Base-by-base conservation (phyloP, 345 rosid species). In the Triadica sebifera region DNA sequence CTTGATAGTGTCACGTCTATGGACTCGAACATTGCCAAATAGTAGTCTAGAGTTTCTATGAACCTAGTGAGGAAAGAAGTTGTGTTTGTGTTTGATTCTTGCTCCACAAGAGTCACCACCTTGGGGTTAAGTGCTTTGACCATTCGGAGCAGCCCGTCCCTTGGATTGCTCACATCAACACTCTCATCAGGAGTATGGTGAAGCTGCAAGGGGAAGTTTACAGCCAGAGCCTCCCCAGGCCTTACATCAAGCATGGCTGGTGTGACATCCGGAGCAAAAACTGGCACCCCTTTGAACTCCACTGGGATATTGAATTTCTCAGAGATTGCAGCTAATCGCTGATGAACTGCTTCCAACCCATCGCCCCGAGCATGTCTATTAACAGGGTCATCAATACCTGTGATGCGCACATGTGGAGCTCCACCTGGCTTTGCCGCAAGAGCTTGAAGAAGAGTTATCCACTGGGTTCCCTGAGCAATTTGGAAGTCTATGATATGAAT, bases 21-120 rank as follows among this genome's bases (percentile, higher is more conserved):
- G 56, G 96, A 89, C 83, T 89, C 93, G 4, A 88, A 90, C 75
- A 90, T 85, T 8, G 96, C 96, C 74, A 78, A 6, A 78, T 90
- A 90, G 79, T 80, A 89, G 63, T 90, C 87, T 8, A 88, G 81
- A 39, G 91, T 76, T 79, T 90, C 96, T 6, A 58, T 17, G 34
- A 90, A 90, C 82, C 93, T 74, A 0, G 87, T 82, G 74, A 90
- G 72, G 80, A 90, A 90, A 10, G 91, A 87, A 46, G 93, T 78
- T 12, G 93, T 90, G 85, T 90, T 90, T 17, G 96, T 86, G 82
- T 89, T 90, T 17, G 93, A 89, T 81, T 90, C 96, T 64, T 90
- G 96, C 81, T 89, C 96, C 25, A 88, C 89, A 78, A 90, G 56
- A 24, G 96, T 89, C 29, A 73, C 77, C 51, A 89, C 90, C 72